Evolutionary conservation across 495 filamentous ascomycete species (phyloP).

Genomic region (Pseudomonodictys pantanalensis): DNA sequence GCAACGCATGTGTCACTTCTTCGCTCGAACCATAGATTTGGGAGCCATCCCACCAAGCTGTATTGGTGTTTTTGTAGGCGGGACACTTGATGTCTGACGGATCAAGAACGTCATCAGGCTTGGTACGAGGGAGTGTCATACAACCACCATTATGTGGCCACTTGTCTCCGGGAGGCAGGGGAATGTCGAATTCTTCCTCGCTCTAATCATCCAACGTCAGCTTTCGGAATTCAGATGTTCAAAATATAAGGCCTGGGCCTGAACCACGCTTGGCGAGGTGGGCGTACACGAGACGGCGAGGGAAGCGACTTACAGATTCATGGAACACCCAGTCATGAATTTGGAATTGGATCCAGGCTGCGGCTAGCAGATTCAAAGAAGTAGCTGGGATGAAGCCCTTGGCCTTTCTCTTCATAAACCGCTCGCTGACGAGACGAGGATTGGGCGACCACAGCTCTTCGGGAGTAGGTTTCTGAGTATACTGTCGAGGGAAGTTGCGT

Average conservation of each 20-base stretch:
- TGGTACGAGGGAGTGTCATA: constrained; percentile 38
- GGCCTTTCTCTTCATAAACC: constrained; percentile 39
- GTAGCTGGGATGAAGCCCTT: constrained; percentile 44
- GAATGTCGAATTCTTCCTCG: constrained; percentile 31
- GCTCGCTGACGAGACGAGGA: constrained; percentile 42
- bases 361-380: constrained; percentile 46
- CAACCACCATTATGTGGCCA: constrained; percentile 31
- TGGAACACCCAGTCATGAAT: constrained; percentile 2
- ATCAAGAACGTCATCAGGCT: constrained; percentile 34
- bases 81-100: constrained; percentile 38
- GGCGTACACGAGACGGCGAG: constrained; percentile 18
- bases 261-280: constrained; percentile 38
- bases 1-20: constrained; percentile 37
- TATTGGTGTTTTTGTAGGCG: constrained; percentile 44
- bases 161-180: constrained; percentile 34
- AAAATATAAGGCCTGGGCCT: constrained; percentile 43
- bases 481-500: constrained; percentile 41
- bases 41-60: constrained; percentile 46
- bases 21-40: constrained; percentile 47
- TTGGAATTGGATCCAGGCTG: constrained; percentile 49
- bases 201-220: constrained; percentile 37
- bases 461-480: constrained; percentile 37
- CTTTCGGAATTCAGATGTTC: constrained; percentile 32
- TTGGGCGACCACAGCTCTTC: constrained; percentile 46
- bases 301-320: constrained; percentile 1